Base-by-base conservation (phyloP, 768 basidiomycete species). In the Suillus hirtellus region DNA sequence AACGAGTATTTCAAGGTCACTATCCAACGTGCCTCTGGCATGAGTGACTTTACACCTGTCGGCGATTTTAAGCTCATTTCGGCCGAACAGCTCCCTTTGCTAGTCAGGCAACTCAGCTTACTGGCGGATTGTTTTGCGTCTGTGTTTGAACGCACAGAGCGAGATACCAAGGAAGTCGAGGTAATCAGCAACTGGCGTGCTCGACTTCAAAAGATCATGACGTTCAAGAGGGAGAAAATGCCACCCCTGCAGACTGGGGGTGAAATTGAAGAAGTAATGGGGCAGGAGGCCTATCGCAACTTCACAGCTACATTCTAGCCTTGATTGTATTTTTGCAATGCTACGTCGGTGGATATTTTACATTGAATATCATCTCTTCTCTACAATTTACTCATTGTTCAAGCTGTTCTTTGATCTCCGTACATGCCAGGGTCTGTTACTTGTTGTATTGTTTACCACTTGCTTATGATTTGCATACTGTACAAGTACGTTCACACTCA, bases 1-100 rank as follows among this genome's bases (percentile, higher is more conserved):
- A 91, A 92, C 75, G 95, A 98, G 73, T 98, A 94, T 76, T 99
- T 97, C 85, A 95, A 93, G 72, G 88, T 99, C 64, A 93, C 88
- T 15, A 83, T 99, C 19, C 97, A 99, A 76, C 85, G 89, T 19
- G 93, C 91, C 2, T 80, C 81, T 0, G 92, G 94, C 47, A 97
- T 99, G 90, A 89, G 93, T 12, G 95, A 97, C 70, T 97, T 98
- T 76, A 85, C 89, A 0, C 96, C 97, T 0, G 81, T 98, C 35
- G 96, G 96, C 12, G 86, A 89, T 69, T 96, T 95, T 82, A 98
- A 98, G 80, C 83, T 99, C 62, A 92, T 99, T 59, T 96, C 93
- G 1, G 91, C 93, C 9, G 86, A 89, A 65, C 90, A 89, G 64
- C 81, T 99, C 8, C 93, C 97, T 5, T 77, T 90, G n/a, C 81